Evolutionary conservation across 768 basidiomycete genomes (phyloP).

Genomic region (Xerocomellus intermedius): DNA sequence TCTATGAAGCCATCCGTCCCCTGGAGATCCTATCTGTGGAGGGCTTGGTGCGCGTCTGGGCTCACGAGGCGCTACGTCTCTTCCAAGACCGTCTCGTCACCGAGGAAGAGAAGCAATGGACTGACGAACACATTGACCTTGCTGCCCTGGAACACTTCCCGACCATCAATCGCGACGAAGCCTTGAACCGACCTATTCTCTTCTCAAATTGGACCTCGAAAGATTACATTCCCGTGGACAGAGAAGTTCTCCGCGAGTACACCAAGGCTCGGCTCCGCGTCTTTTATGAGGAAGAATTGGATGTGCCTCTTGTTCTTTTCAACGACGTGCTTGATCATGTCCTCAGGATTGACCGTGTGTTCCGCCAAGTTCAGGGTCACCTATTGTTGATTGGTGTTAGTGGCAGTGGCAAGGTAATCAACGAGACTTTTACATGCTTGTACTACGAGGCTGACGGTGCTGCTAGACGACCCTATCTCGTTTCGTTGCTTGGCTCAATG

Average conservation of each 20-base stretch:
- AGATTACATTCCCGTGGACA: conserved; percentile 92
- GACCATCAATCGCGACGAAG: conserved; percentile 83
- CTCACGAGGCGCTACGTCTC: conserved; percentile 93
- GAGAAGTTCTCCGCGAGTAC: conserved; percentile 91
- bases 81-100: conserved; percentile 97
- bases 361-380: conserved; percentile 98
- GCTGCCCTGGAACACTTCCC: conserved; percentile 91
- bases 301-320: conserved; percentile 96
- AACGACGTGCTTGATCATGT: conserved; percentile 99
- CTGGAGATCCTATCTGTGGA: conserved; percentile 92
- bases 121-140: conserved; percentile 86
- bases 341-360: conserved; percentile 95
- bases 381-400: conserved; percentile 95
- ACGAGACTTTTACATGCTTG: neutral
- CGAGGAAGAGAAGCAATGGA: conserved; percentile 93
- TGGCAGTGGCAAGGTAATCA: conserved; percentile 90
- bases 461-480: conserved; percentile 91
- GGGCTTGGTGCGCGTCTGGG: conserved; percentile 96
- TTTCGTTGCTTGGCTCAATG: conserved; percentile 99
- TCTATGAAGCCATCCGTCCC: conserved; percentile 95
- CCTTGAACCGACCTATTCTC: conserved; percentile 83
- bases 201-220: conserved; percentile 99
- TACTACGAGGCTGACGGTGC: conserved; percentile 15
- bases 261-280: conserved; percentile 94
- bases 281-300: conserved; percentile 99